Evolutionary conservation across 192 early-diverging fungal genomes (phyloP).

Genomic region (Martensiomyces pterosporus): DNA sequence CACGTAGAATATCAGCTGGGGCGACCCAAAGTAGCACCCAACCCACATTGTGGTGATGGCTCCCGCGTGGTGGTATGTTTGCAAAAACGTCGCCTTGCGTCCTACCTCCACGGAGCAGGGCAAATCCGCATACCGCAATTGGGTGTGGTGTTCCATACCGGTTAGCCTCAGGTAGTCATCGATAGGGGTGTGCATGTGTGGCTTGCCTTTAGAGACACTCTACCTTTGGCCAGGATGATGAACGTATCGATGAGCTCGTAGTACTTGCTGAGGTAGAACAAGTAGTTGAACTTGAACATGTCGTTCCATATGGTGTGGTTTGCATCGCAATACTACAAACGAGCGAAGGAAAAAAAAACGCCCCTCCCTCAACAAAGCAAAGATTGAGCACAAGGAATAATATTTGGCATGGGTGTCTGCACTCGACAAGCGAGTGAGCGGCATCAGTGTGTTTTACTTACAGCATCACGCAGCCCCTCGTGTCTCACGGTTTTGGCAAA

Average conservation of each 20-base stretch:
- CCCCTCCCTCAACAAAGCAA: too few relatives aligned
- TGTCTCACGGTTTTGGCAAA: constrained; percentile 57
- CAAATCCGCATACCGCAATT: too few relatives aligned
- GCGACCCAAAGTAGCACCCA: constrained; percentile 72
- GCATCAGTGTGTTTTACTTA: constrained; percentile 32
- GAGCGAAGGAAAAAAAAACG: not conserved
- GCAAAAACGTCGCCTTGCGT: constrained; percentile 67
- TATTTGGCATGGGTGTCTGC: too few relatives aligned
- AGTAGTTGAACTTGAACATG: constrained; percentile 76
- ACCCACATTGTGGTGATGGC: constrained; percentile 89
- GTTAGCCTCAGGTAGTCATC: not conserved
- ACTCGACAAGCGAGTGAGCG: too few relatives aligned
- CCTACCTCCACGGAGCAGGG: constrained; percentile 52
- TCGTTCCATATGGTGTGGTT: constrained; percentile 66
- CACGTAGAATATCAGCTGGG: constrained; percentile 80
- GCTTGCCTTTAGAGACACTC: not conserved
- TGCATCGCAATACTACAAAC: constrained; percentile 57
- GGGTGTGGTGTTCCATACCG: too few relatives aligned
- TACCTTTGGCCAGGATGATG: constrained; percentile 74
- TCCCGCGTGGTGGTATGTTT: constrained; percentile 86
- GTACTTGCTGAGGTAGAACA: constrained; percentile 87
- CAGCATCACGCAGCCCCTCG: constrained; percentile 59
- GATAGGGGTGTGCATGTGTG: not conserved
- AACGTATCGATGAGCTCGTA: constrained; percentile 87
- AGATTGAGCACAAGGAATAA: too few relatives aligned